Percentiles rank a stretch among this genome's conserved stretches.
Conservation (phyloP, 2,329 filamentous ascomycete species). For the Fusarium subglutinans region DNA sequence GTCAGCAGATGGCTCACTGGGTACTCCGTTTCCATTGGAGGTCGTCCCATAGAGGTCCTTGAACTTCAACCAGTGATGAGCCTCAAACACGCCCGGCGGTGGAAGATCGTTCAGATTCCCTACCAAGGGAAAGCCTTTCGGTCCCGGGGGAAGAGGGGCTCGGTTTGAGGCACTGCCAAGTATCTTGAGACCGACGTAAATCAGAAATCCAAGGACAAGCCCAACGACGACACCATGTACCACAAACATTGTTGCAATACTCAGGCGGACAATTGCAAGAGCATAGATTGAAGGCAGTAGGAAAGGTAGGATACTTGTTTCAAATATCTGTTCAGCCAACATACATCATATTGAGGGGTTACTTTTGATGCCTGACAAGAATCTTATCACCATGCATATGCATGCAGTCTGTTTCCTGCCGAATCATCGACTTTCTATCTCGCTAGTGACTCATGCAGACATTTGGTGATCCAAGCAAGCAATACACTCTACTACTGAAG, state of each 20-base stretch:
- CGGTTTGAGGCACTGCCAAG: neutral
- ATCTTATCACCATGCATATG: neutral
- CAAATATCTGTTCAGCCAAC: neutral
- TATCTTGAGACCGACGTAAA: neutral
- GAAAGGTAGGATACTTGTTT: neutral
- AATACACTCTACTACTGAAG: neutral
- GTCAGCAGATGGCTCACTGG: neutral
- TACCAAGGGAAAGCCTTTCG: constrained; percentile 22
- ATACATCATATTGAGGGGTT: neutral
- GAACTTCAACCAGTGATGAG: constrained; percentile 33
- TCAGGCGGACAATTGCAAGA: too few species aligned
- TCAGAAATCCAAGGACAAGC: neutral
- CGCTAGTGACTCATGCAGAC: neutral
- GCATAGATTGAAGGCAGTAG: too few species aligned
- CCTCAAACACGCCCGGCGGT: constrained; percentile 1
- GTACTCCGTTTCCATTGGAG: accelerated
- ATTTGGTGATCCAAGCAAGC: accelerated
- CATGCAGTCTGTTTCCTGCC: neutral
- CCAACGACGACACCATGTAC: too few species aligned
- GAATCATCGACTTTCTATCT: neutral
- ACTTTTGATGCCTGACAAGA: neutral
- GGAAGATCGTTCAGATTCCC: constrained; percentile 31
- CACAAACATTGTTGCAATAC: neutral
- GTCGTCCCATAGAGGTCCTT: constrained; percentile 22
- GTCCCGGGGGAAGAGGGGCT: constrained; percentile 22